These are phyloP conservation scores for Cladosporium velox DNA, from an alignment of 2,329 filamentous ascomycete genomes.

Conservation along the genomic window DNA sequence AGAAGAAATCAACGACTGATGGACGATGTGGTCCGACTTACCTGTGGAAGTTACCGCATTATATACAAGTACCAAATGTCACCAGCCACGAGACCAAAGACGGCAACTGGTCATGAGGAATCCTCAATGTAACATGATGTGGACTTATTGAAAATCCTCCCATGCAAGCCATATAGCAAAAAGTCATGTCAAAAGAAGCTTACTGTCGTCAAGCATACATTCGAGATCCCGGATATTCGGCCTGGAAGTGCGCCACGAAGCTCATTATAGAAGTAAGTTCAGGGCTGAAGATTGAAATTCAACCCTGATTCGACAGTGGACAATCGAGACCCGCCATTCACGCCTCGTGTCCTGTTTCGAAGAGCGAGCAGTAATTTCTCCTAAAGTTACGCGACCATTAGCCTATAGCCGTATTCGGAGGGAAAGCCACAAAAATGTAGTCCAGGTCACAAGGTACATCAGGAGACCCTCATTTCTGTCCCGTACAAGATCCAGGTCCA, in stretches of 20 bases:
- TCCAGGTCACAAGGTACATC: not conserved
- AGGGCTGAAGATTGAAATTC: not conserved
- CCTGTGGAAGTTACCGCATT: not conserved
- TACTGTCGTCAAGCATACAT: slow-evolving; percentile 6
- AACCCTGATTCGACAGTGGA: not conserved
- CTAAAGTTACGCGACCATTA: slow-evolving; percentile 4
- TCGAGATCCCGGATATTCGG: slow-evolving; percentile 10
- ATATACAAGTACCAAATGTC: slow-evolving; percentile 5
- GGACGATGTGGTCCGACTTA: not conserved
- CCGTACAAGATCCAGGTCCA: not conserved
- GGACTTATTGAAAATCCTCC: slow-evolving; percentile 8
- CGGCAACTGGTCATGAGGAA: not conserved
- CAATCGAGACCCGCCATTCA: not conserved
- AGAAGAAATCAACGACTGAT: not conserved
- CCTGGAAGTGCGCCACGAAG: slow-evolving; percentile 12
- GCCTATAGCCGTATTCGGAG: not conserved
- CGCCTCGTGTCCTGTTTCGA: slow-evolving; percentile 5
- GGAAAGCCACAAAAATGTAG: not conserved
- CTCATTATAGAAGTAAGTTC: slow-evolving; percentile 11
- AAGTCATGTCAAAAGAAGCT: slow-evolving; percentile 10
- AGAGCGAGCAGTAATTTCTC: slow-evolving; percentile 6
- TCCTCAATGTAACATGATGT: not conserved
- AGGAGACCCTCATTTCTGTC: not conserved
- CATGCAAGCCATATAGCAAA: not conserved
- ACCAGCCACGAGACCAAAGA: not conserved